Conservation (phyloP, 1,284 basidiomycete genomes). For the Violaceomyces palustris region DNA sequence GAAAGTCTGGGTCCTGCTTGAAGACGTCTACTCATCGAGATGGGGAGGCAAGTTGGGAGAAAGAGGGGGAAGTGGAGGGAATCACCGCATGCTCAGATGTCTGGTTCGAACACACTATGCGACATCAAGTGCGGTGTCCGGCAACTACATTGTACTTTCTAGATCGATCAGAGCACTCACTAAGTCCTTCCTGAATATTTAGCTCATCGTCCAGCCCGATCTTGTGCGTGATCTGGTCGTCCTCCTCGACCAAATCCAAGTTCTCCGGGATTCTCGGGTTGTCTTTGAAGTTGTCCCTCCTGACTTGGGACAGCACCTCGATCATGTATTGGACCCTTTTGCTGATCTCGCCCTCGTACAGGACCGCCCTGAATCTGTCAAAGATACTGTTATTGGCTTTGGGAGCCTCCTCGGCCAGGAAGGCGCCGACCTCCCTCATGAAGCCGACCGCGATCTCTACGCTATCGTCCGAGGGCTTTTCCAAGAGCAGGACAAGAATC, state of each 20-base stretch:
- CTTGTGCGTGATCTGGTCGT: conserved; percentile 84
- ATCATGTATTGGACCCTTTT: conserved; percentile 99
- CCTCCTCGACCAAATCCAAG: conserved; percentile 92
- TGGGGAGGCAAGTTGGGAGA: too few relatives aligned
- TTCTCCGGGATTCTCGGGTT: conserved; percentile 90
- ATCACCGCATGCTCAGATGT: too few relatives aligned
- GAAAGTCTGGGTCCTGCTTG: conserved; percentile 83
- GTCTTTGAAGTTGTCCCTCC: conserved; percentile 98
- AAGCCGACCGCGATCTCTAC: conserved; percentile 98
- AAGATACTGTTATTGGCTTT: conserved; percentile 89
- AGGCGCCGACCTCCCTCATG: conserved; percentile 93
- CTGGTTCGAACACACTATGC: too few relatives aligned
- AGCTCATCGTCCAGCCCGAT: conserved; percentile 87
- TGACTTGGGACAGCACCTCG: conserved; percentile 69
- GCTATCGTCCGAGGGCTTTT: conserved; percentile 92
- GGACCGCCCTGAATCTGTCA: conserved; percentile 89
- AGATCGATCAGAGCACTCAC: too few relatives aligned
- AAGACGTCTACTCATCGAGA: too few relatives aligned
- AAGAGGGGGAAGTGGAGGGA: too few relatives aligned
- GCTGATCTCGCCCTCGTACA: conserved; percentile 90
- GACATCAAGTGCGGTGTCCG: too few relatives aligned
- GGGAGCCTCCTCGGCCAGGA: conserved; percentile 85
- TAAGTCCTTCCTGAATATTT: conserved; percentile 86
- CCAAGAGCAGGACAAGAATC: conserved; percentile 86
- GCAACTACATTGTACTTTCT: neutral